A percentile compares a stretch with the other conserved stretches of the same genome.
These are phyloP conservation scores for Hordeum marinum DNA, from an alignment of 176 grass and related monocot species.

Conservation along the genomic window DNA sequence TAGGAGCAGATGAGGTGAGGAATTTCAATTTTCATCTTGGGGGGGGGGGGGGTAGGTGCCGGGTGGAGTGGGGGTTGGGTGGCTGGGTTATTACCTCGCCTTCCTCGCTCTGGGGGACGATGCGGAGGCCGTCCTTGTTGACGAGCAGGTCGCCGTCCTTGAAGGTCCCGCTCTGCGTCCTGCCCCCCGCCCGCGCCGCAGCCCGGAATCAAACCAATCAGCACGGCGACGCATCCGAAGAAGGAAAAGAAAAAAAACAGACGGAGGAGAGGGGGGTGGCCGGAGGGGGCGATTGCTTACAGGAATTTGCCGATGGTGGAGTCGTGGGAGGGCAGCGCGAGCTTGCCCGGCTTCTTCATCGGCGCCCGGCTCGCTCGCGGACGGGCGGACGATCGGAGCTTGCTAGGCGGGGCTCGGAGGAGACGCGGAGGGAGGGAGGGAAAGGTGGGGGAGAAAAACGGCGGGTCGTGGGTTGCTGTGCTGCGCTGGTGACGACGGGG, in stretches of 20 bases:
- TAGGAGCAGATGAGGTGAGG: not conserved
- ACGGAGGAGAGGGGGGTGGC: too few species aligned
- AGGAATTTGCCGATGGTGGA: slow-evolving; percentile 74
- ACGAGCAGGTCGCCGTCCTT: slow-evolving; percentile 94
- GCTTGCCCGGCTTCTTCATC: slow-evolving; percentile 42
- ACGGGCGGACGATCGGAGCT: too few species aligned
- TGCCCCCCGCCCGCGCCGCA: not conserved
- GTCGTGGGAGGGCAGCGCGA: slow-evolving; percentile 64
- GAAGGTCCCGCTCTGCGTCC: slow-evolving; percentile 97
- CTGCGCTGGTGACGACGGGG: too few species aligned
- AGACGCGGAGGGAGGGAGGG: not conserved
- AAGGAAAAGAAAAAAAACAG: too few species aligned
- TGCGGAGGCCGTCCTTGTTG: slow-evolving; percentile 94
- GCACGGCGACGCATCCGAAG: not conserved
- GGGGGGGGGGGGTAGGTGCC: too few species aligned
- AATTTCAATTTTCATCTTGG: too few species aligned
- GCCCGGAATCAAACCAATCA: not conserved
- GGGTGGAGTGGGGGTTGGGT: too few species aligned
- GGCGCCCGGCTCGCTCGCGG: too few species aligned
- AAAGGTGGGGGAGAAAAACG: too few species aligned
- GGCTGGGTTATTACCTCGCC: slow-evolving; percentile 43
- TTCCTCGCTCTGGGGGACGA: slow-evolving; percentile 73
- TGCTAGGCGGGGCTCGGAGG: too few species aligned
- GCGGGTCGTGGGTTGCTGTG: too few species aligned
- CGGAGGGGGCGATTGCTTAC: slow-evolving; percentile 22